Conservation (phyloP, 202 grass and related monocot species). For the Schoenoplectus triqueter region DNA sequence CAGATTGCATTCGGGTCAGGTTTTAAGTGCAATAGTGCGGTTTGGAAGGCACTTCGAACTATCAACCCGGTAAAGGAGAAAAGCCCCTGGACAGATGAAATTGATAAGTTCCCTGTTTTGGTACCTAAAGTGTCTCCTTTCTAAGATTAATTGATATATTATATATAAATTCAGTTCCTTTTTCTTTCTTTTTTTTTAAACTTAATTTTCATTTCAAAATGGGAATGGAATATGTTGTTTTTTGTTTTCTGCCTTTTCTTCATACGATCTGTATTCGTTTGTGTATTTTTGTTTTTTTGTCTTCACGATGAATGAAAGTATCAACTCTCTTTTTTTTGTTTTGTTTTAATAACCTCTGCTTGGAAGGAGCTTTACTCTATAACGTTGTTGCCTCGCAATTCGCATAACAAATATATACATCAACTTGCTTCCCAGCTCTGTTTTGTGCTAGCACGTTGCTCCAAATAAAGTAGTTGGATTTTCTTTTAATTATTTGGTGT, state of each 20-base stretch:
- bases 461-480: too few relatives aligned
- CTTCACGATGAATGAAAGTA: too few relatives aligned
- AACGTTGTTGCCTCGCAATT: too few relatives aligned
- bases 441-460: neutral
- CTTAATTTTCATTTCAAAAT: neutral
- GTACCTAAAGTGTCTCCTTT: slow-evolving; percentile 50
- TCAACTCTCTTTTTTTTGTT: too few relatives aligned
- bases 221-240: neutral
- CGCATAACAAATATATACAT: too few relatives aligned
- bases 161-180: neutral
- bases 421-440: neutral
- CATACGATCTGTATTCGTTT: too few relatives aligned
- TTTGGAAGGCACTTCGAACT: slow-evolving; percentile 67
- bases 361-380: neutral
- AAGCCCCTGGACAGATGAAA: slow-evolving; percentile 61
- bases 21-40: slow-evolving; percentile 69
- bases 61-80: slow-evolving; percentile 56
- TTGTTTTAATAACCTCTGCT: too few relatives aligned
- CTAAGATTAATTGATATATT: neutral
- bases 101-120: slow-evolving; percentile 58
- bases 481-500: too few relatives aligned
- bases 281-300: too few relatives aligned
- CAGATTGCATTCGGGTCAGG: slow-evolving; percentile 61
- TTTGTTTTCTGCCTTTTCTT: too few relatives aligned
- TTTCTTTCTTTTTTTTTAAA: too few relatives aligned